Evolutionary conservation across 2,329 filamentous ascomycete species (phyloP), one percentile per base, ranked within the genome.

Genomic region (Fusarium proliferatum): DNA sequence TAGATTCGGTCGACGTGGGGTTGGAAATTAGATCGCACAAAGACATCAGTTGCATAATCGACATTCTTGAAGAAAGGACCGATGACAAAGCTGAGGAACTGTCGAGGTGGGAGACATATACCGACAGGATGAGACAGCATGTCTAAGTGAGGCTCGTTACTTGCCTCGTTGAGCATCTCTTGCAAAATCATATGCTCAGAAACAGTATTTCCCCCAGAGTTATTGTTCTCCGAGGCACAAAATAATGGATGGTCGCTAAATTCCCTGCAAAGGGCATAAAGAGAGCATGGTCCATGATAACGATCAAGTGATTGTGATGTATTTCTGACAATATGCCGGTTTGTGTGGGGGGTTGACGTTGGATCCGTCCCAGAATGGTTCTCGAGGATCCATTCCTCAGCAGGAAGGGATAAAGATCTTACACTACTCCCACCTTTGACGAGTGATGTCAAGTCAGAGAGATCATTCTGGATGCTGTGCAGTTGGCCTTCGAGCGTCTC

Each of bases 401-500:
- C 60, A 21, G 69, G 52, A 15, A 48, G 39, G 9, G 69, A 60
- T 11, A 74, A 30, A 41, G 71, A 53, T 38, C 58, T 65, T 16
- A 46, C 66, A 16, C 61, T 56, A 28, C 58, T 74, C 15, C 72
- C 69, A 38, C 65, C 70, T 51, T 72, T 77, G 7, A 78, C 71
- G 17, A 78, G 73, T 38, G 74, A 78, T 28, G 77, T 78, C 51
- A 78, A 59, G 39, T 74, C 71, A 5, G 77, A 78, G 28, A 78
- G 74, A 28, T 78, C 76, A 55, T 70, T 76, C 19, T 78, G 77
- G 46, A 78, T 78, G 23, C 56, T 78, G 51, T 74, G 76, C 21
- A 78, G 48, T 41, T 78, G 77, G 41, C 76, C 75, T 41, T 78
- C 77, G 42, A 78, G 75, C 17, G 71, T 75, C 58, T 78, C 77